Conservation (phyloP, 768 basidiomycete genomes). For the Collybia sordida region DNA sequence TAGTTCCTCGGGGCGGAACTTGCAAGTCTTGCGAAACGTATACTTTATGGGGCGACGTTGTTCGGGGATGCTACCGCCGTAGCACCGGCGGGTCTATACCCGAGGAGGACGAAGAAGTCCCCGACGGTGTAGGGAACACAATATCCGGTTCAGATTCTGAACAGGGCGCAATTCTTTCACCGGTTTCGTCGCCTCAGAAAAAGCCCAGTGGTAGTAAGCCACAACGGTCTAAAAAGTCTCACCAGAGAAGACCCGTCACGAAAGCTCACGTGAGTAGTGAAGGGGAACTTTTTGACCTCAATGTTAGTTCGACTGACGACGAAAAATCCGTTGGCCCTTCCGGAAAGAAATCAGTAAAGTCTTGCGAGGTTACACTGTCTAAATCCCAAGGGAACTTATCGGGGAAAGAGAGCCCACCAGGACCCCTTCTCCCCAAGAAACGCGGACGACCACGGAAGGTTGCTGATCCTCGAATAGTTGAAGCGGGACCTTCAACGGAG, state of each 20-base stretch:
- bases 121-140: conserved; percentile 34
- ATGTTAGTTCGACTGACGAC: conserved; percentile 18
- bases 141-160: conserved; percentile 29
- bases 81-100: conserved; percentile 28
- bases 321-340: neutral
- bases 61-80: conserved; percentile 61
- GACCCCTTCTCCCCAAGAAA: neutral
- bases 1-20: conserved; percentile 64
- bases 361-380: too few species aligned
- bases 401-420: too few species aligned
- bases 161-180: conserved; percentile 6
- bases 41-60: conserved; percentile 68
- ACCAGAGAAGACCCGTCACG: conserved; percentile 7
- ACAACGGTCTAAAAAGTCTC: conserved; percentile 10
- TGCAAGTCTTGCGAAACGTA: conserved; percentile 55
- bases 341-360: too few species aligned
- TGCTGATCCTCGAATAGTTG: neutral
- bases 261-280: conserved; percentile 17
- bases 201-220: neutral
- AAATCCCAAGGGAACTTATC: too few species aligned
- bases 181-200: neutral
- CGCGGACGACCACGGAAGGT: conserved; percentile 1
- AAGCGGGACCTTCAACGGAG: neutral
- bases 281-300: conserved; percentile 27
- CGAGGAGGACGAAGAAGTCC: conserved; percentile 19